Conservation (phyloP, 495 filamentous ascomycete species). For the Chaetomium tenue region DNA sequence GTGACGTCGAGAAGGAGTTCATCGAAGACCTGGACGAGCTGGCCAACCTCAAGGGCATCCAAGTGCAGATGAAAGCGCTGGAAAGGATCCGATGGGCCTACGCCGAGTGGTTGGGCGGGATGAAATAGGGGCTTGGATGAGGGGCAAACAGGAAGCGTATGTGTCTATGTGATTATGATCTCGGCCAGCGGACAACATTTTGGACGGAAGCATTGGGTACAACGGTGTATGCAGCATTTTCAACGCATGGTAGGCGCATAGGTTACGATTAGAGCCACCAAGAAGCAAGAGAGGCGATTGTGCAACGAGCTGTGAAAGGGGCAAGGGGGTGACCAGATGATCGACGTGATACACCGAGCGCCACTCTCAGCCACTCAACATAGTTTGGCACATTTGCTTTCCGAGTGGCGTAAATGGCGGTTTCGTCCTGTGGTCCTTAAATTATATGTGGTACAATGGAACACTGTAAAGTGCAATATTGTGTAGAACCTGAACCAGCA, state of each 20-base stretch:
- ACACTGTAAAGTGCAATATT: too few species aligned
- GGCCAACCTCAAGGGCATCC: slow-evolving; percentile 71
- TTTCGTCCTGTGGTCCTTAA: too few species aligned
- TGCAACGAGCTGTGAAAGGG: background rate
- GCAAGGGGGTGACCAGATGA: background rate
- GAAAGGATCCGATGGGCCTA: slow-evolving; percentile 86
- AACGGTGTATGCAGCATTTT: background rate
- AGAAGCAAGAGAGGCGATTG: background rate
- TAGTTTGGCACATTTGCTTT: too few species aligned
- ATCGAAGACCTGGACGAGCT: slow-evolving; percentile 81
- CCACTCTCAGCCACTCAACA: too few species aligned
- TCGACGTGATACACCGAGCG: background rate
- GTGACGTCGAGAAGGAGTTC: slow-evolving; percentile 74
- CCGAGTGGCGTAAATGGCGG: background rate
- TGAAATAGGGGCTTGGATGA: slow-evolving; percentile 14
- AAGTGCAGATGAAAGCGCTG: slow-evolving; percentile 69
- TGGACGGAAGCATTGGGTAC: background rate
- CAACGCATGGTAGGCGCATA: background rate
- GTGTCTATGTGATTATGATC: background rate
- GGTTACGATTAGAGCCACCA: background rate
- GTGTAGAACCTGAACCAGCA: too few species aligned
- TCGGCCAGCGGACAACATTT: background rate
- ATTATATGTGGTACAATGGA: background rate
- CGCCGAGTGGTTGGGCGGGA: slow-evolving; percentile 61
- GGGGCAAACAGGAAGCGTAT: background rate